Percentiles rank a stretch among this genome's conserved stretches.
Conservation (phyloP, 176 grass and related monocot genomes). For the Thinopyrum elongatum region DNA sequence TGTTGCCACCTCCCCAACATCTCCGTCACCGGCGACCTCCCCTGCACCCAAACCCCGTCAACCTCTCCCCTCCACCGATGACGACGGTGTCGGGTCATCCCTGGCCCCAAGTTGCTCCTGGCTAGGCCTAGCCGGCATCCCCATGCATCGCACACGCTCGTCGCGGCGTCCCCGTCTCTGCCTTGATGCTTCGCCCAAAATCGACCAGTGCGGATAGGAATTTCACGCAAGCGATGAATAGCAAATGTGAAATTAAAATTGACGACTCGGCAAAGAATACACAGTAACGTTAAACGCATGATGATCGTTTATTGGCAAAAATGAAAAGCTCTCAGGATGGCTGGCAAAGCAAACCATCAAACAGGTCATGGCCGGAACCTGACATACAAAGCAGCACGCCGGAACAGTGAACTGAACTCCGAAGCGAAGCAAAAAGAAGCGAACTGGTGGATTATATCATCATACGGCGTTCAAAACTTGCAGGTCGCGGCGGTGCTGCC, state of each 20-base stretch:
- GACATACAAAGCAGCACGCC: not conserved
- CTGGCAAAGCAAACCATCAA: conserved; percentile 3
- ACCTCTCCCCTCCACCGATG: no score
- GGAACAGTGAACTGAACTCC: not conserved
- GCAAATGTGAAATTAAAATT: no score
- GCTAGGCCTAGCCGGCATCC: no score
- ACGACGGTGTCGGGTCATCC: no score
- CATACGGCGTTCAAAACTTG: conserved; percentile 5
- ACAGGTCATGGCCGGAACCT: conserved; percentile 1
- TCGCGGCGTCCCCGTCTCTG: no score
- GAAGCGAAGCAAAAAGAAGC: not conserved
- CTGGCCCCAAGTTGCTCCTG: no score
- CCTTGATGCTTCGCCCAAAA: no score
- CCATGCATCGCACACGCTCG: no score
- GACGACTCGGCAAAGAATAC: not conserved
- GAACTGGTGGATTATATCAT: not conserved
- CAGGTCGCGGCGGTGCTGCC: not conserved
- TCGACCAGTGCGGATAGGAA: accelerated
- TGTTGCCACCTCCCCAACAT: no score
- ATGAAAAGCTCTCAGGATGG: not conserved
- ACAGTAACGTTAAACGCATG: not conserved
- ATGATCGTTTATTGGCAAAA: not conserved
- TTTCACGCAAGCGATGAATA: no score
- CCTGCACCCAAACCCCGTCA: no score
- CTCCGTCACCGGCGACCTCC: no score